A percentile compares a stretch with the other conserved stretches of the same genome.
phyloP scores from a whole-genome alignment of 495 filamentous ascomycete genomes.

The Podospora conica region DNA sequence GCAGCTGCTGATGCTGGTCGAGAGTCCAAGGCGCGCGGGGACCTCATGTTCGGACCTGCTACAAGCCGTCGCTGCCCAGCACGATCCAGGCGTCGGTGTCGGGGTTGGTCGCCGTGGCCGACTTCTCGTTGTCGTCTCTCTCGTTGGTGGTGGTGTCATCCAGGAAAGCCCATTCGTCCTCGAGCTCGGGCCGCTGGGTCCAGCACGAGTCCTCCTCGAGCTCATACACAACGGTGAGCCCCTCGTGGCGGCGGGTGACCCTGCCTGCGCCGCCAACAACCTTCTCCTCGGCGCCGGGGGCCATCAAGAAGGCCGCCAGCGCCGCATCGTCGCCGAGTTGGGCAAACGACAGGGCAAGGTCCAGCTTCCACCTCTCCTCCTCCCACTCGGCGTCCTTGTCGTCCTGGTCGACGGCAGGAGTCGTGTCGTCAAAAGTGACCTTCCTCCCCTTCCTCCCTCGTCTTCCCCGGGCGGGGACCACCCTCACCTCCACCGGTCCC shows the following conservation, averaged over 20 bases:
- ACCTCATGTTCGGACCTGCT: conserved; percentile 41
- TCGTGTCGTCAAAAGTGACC: background rate
- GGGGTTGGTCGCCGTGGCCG: background rate
- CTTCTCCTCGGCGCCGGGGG: conserved; percentile 2
- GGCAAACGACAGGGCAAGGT: conserved; percentile 24
- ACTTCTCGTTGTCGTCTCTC: background rate
- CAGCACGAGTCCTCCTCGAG: background rate
- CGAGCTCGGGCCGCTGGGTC: background rate
- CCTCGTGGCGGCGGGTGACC: background rate
- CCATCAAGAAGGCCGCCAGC: conserved; percentile 23
- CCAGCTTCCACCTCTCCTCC: conserved; percentile 7
- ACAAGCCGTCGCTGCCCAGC: conserved; percentile 40
- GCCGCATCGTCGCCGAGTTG: conserved; percentile 26
- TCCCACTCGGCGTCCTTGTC: conserved; percentile 9
- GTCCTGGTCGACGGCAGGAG: background rate
- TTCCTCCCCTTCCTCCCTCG: conserved; percentile 10
- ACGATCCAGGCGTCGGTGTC: conserved; percentile 23
- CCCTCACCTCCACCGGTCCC: conserved; percentile 21
- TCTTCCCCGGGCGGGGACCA: conserved; percentile 25
- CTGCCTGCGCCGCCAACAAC: background rate
- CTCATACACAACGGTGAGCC: conserved; percentile 2
- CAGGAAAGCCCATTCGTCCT: conserved; percentile 17
- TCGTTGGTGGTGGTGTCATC: conserved; percentile 1
- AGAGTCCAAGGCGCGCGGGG: conserved; percentile 31
- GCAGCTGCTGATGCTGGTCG: conserved; percentile 19